Evolutionary conservation across 768 basidiomycete genomes (phyloP), one percentile per base, ranked within the genome.

Genomic region (Imleria badia): DNA sequence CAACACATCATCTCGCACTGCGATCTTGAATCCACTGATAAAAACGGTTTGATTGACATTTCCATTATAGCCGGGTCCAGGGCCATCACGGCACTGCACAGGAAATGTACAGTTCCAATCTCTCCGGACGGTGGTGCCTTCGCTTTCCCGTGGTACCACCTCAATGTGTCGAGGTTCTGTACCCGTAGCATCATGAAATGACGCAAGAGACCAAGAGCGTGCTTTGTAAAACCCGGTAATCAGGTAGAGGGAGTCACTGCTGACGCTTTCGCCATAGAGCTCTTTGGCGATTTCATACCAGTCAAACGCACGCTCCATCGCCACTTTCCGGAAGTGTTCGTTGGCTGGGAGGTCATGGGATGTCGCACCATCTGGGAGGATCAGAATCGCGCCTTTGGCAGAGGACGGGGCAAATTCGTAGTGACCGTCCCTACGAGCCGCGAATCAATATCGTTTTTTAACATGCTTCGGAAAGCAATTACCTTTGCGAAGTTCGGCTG

Each of bases 301-400:
- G 3, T 51, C 45, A 13, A 43, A 33, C 2, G 61, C 69, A 41
- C 61, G 35, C 12, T 48, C 13, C 15, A 42, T 43, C 0, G 66
- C 66, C 19, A 63, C 3, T 6, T 48, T n/a, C 3, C n/a, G 44
- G 29, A 70, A 63, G 9, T 15, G 41, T 12, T 23, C 43, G n/a
- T 45, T 53, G 38, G 17, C 13, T 17, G 38, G 29, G 20, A 68
- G 54, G 20, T 64, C 58, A 29, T 54, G 51, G 26, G 52, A 53
- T 19, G 35, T 45, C 3, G 66, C 63, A 10, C 69, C 73, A 10
- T 66, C 53, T 7, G 72, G 70, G 42, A 73, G 62, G 6, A 66
- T 48, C 0, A 73, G 53, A 12, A 71, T 54, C 13, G 73, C 66
- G 10, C 66, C 70, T 54, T 65, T 60, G n/a, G 34, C 12, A 8